Conservation (phyloP, 2,329 filamentous ascomycete genomes). For the Corynespora cassiicola region DNA sequence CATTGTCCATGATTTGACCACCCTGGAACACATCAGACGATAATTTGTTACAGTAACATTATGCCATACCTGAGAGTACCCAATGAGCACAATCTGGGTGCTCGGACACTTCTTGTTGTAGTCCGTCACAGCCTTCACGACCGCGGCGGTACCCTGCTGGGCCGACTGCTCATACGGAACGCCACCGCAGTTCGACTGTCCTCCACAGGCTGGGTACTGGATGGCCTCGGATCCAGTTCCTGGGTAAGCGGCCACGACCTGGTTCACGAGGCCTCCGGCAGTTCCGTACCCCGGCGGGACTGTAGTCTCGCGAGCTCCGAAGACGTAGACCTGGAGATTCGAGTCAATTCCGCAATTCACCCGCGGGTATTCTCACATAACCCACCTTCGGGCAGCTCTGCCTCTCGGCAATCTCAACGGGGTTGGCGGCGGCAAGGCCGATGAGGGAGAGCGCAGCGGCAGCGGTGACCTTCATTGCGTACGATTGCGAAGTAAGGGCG, state of each 20-base stretch:
- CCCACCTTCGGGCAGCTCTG: conserved; percentile 49
- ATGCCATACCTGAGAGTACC: conserved; percentile 64
- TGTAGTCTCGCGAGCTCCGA: conserved; percentile 53
- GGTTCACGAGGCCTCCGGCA: conserved; percentile 48
- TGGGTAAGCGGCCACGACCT: conserved; percentile 47
- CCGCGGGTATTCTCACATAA: too few species aligned
- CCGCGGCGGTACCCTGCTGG: conserved; percentile 63
- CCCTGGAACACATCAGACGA: conserved; percentile 50
- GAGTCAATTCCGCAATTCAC: too few species aligned
- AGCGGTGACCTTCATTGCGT: conserved; percentile 39
- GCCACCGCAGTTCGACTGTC: conserved; percentile 64
- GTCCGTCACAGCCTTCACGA: conserved; percentile 64
- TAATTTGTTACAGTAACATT: not conserved
- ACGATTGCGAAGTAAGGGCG: conserved; percentile 5
- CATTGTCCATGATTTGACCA: conserved; percentile 68
- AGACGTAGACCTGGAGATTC: conserved; percentile 55
- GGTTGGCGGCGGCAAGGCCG: conserved; percentile 42
- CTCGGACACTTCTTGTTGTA: conserved; percentile 64
- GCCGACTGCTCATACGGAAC: conserved; percentile 67
- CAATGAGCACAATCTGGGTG: conserved; percentile 66
- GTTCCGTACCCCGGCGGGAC: conserved; percentile 50
- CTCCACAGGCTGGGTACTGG: conserved; percentile 65
- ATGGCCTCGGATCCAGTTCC: conserved; percentile 51
- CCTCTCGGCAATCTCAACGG: conserved; percentile 43
- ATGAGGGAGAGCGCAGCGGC: conserved; percentile 34